Evolutionary conservation across 768 basidiomycete genomes (phyloP).

Genomic region (Hortiboletus flavorubellus): DNA sequence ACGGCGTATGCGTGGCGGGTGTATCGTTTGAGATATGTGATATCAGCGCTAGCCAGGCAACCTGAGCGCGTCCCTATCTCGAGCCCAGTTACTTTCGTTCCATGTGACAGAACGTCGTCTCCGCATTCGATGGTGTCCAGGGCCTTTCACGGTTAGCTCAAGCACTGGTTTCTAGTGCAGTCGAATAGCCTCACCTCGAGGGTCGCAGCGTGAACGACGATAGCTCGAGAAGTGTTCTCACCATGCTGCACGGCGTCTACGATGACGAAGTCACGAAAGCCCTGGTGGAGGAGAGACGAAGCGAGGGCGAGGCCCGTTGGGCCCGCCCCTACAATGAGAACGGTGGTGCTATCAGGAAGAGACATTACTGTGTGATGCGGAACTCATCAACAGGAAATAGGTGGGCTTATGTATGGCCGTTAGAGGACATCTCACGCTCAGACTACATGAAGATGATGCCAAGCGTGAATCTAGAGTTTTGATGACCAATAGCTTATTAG

Average conservation of each 20-base stretch:
- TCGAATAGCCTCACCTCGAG: constrained; percentile 38
- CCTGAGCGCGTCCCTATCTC: constrained; percentile 32
- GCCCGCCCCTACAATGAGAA: constrained; percentile 52
- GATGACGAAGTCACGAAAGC: constrained; percentile 40
- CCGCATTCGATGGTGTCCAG: constrained; percentile 44
- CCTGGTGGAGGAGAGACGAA: constrained; percentile 43
- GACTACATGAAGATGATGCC: no score
- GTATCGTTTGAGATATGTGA: constrained; percentile 36
- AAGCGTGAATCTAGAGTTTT: no score
- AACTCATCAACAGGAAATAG: not conserved
- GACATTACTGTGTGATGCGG: constrained; percentile 12
- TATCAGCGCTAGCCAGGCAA: constrained; percentile 28
- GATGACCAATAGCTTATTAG: no score
- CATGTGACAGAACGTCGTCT: constrained; percentile 37
- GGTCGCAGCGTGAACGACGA: constrained; percentile 51
- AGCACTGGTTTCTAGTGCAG: not conserved
- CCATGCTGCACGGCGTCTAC: constrained; percentile 40
- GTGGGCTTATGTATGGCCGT: not conserved
- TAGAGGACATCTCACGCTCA: not conserved
- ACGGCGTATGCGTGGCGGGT: constrained; percentile 45
- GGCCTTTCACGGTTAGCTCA: constrained; percentile 23
- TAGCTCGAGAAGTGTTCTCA: constrained; percentile 43
- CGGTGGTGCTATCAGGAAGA: constrained; percentile 35
- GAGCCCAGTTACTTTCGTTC: constrained; percentile 29
- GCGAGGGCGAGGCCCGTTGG: constrained; percentile 48